phyloP scores from a whole-genome alignment of 1,284 basidiomycete species.

The Trichosporon faecale region DNA sequence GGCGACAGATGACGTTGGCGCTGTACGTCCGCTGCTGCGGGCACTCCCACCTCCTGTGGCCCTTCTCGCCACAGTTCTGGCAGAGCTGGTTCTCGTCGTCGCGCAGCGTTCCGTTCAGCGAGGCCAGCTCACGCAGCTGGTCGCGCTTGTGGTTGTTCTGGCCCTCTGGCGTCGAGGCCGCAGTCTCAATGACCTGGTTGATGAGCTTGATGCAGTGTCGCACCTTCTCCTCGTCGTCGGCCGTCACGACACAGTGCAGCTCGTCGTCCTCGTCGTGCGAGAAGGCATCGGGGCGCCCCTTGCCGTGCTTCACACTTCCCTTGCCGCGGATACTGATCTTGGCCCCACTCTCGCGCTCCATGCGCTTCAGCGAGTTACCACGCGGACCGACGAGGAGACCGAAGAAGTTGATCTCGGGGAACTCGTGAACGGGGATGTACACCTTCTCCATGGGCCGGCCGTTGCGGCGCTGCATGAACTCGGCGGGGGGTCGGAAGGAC shows the following conservation, averaged over 20 bases:
- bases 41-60: slow-evolving; percentile 93
- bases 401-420: slow-evolving; percentile 99
- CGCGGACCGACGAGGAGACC: slow-evolving; percentile 96
- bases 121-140: slow-evolving; percentile 95
- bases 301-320: slow-evolving; percentile 98
- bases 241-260: slow-evolving; percentile 94
- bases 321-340: slow-evolving; percentile 99
- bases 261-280: slow-evolving; percentile 98
- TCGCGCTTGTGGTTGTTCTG: slow-evolving; percentile 99
- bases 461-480: slow-evolving; percentile 73
- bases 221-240: slow-evolving; percentile 89
- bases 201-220: slow-evolving; percentile 87
- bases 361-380: slow-evolving; percentile 98
- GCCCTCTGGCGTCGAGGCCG: slow-evolving; percentile 96
- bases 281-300: slow-evolving; percentile 85
- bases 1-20: slow-evolving; percentile 94
- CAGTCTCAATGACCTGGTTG: slow-evolving; percentile 97
- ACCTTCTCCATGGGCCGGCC: slow-evolving; percentile 94
- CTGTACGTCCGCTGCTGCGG: slow-evolving; percentile 94
- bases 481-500: slow-evolving; percentile 93
- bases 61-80: slow-evolving; percentile 86
- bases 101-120: slow-evolving; percentile 95
- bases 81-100: slow-evolving; percentile 99
- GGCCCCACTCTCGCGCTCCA: slow-evolving; percentile 96
- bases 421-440: slow-evolving; percentile 98